Evolutionary conservation across 129 eudicot genomes (phyloP), one percentile per base, ranked within the genome.

Genomic region (Mikania micrantha): DNA sequence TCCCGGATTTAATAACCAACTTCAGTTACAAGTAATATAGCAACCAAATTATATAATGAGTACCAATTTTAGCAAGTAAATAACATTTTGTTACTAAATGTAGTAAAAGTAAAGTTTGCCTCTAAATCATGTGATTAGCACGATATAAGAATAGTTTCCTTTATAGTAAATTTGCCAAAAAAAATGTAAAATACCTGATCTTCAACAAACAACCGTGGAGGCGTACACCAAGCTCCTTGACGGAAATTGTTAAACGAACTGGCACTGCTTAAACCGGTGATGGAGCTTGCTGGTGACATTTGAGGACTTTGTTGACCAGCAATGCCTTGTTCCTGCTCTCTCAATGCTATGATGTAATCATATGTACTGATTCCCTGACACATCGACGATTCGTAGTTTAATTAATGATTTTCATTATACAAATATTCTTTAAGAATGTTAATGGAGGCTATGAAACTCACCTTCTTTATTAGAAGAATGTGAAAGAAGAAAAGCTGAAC

Each of bases 151-250:
- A 28, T 24, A n/a, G 56, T 57, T 70, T 28, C 5, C 2, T 11
- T 9, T 7, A 42, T 42, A 10, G 28, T 40, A 57, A 7, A 10
- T 25, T n/a, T 70, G 29, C 40, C 4, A 10, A 70, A 35, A 70
- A 19, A n/a, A 34, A 24, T 0, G 44, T 21, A 42, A n/a, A 38
- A 47, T 80, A 94, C 99, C 95, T 94, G 99, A 81, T 94, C 97
- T 77, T 94, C 99, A 19, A 94, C 82, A 44, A 94, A 94, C 57
- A 94, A 65, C 22, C 99, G 87, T 12, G 99, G 99, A 42, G 99
- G 99, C 1, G 99, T 94, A 66, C 99, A 94, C 96, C 96, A 94
- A 38, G 97, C 95, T n/a, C 95, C 95, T 74, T 87, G 86, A 54
- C 86, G 96, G 79, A 89, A 89, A 66, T 79, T 78, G 66, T 81